phyloP scores from a whole-genome alignment of 225 moss, liverwort and hornwort species.

The Polytrichum formosum region DNA sequence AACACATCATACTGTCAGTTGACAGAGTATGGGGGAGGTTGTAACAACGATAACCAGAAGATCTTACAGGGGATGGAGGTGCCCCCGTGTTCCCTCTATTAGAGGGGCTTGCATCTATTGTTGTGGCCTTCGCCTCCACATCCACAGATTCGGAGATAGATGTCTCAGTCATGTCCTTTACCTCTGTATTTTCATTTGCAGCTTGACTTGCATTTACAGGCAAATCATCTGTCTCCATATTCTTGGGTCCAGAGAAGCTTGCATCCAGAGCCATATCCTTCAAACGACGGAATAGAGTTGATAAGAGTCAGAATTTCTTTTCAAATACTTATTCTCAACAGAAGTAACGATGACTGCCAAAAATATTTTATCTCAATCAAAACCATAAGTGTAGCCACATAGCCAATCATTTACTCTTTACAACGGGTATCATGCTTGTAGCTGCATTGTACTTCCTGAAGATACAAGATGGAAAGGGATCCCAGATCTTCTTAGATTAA shows the following conservation, averaged over 20 bases:
- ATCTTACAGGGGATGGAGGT: conserved; percentile 15
- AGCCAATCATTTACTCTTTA: no score
- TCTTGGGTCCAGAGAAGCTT: conserved; percentile 13
- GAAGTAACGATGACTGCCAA: no score
- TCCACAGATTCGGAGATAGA: conserved; percentile 14
- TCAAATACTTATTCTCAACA: no score
- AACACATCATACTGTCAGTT: no score
- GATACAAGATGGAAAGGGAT: no score
- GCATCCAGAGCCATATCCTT: conserved; percentile 28
- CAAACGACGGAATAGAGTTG: neutral
- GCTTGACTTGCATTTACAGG: neutral
- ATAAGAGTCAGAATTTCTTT: no score
- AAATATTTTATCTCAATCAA: no score
- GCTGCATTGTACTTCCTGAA: no score
- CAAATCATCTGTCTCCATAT: conserved; percentile 7
- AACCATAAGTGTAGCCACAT: no score
- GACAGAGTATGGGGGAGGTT: no score
- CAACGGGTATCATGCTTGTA: no score
- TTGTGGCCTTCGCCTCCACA: conserved; percentile 1
- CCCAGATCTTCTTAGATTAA: no score
- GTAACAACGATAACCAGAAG: conserved; percentile 1
- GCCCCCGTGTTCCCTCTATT: conserved; percentile 5
- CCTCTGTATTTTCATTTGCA: neutral
- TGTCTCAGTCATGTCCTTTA: neutral
- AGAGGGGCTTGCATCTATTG: conserved; percentile 16